These are phyloP conservation scores for Zygosaccharomyces kombuchaensis DNA, from an alignment of 805 yeast genomes.

Conservation along the genomic window DNA sequence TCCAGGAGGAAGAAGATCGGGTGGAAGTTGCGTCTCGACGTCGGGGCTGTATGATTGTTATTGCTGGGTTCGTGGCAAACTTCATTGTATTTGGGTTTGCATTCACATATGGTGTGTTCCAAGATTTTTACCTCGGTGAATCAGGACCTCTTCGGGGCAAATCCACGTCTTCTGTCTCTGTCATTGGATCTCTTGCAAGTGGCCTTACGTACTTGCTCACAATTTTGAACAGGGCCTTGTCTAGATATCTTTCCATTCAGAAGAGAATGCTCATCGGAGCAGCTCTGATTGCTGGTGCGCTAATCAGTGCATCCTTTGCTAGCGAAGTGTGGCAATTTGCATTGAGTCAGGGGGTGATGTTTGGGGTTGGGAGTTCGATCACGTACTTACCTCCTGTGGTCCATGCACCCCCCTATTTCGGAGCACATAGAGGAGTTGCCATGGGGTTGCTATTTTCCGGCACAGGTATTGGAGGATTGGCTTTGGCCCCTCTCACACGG, in stretches of 20 bases:
- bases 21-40: not conserved
- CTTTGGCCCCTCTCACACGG: constrained; percentile 32
- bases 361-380: constrained; percentile 36
- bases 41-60: constrained; percentile 6
- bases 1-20: not conserved
- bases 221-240: constrained; percentile 27
- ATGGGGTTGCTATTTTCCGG: constrained; percentile 38
- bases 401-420: constrained; percentile 35
- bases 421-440: constrained; percentile 34
- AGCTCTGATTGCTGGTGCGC: constrained; percentile 28
- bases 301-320: constrained; percentile 30
- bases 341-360: constrained; percentile 35
- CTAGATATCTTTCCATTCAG: constrained; percentile 1
- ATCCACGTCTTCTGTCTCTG: constrained; percentile 31
- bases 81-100: constrained; percentile 38
- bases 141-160: constrained; percentile 30
- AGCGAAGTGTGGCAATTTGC: constrained; percentile 28
- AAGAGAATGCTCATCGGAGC: constrained; percentile 20
- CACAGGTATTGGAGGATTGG: constrained; percentile 37
- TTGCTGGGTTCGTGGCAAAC: constrained; percentile 26
- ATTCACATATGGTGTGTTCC: constrained; percentile 39
- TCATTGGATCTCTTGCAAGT: constrained; percentile 36
- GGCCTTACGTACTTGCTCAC: constrained; percentile 33
- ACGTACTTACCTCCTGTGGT: constrained; percentile 36
- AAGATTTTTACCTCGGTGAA: constrained; percentile 33